Evolutionary conservation across 257 asterid species (phyloP), one percentile per base, ranked within the genome.

Genomic region (Solanum acaule): DNA sequence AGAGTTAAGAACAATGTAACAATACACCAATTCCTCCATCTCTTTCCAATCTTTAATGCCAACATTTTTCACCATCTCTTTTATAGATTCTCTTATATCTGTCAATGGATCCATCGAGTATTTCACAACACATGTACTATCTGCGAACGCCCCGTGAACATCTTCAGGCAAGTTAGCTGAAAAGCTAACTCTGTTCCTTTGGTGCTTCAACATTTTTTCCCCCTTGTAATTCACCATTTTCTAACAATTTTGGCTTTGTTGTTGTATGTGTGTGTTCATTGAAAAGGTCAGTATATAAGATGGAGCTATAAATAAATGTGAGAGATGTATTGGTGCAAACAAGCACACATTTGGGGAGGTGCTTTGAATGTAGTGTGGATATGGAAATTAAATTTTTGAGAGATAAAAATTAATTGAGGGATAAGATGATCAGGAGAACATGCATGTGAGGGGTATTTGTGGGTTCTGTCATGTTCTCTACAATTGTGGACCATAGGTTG

Each of bases 11-110:
- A 90, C 91, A 46, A 95, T 56, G 73, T 93, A 95, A 46, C 96
- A 95, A 49, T 93, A 94, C 7, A 94, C 77, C 84, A 95, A 84
- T 71, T 95, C 98, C 87, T 94, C 97, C 95, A 94, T 94, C 42
- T 93, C 91, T 3, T 88, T 81, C 97, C 97, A 95, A 22, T 92
- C 92, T 33, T 85, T 84, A 87, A 95, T 86, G n/a, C 94, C 95
- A 49, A 93, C 87, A 61, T 86, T 90, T 88, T 93, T 89, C 31
- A 93, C 90, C 90, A 94, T 91, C 88, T 94, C 95, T 44, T 79
- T 29, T 10, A 94, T 90, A 38, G 97, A 95, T 29, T 91, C 91
- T 76, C 93, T 88, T 42, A 95, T 93, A 38, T 95, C 97, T 29
- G 86, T 29, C 34, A 89, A 76, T 1, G 98, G 97, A 87, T 94